Evolutionary conservation across 257 asterid species (phyloP), one percentile per base, ranked within the genome.

Genomic region (Ocimum tenuiflorum): DNA sequence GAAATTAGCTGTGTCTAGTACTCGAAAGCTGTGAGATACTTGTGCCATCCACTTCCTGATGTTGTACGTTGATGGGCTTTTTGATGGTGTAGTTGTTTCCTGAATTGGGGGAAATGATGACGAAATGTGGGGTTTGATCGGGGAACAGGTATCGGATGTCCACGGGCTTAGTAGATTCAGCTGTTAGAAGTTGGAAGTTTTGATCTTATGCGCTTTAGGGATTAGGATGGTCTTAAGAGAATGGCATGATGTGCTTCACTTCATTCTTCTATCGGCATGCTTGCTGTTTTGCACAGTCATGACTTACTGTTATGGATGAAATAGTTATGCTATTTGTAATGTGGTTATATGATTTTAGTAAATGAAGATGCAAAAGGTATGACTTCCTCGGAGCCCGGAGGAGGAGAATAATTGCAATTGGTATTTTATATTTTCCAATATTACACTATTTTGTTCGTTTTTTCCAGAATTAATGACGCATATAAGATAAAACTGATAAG

Each of bases 1-100:
- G 53, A 17, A 61, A 45, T 68, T 68, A 33, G 35, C 63, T 55
- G 72, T 50, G 74, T 41, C 36, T 55, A 20, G 8, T 17, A 11
- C 60, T 75, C 9, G 9, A 56, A 62, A 42, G 60, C 54, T 55
- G 65, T 55, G 12, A 60, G 59, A 20, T 73, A 64, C 19, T 60
- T 49, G 82, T 66, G 51, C 69, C 41, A 48, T 49, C 57, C 39
- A 75, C 48, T 38, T 74, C 49, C 35, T 31, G 39, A 18, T 52
- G 65, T 67, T 73, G 68, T 13, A n/a, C 56, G 38, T 14, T 38
- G 63, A 11, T 60, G 69, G 66, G 54, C 38, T 56, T 67, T 39
- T 63, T 35, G 55, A n/a, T 48, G 46, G 7, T 45, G 70, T 18
- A 4, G 60, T 24, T 19, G 70, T 72, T 33, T 22, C 58, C 36